phyloP scores from a whole-genome alignment of 306 rosid species.

The Vachellia pachyceras region DNA sequence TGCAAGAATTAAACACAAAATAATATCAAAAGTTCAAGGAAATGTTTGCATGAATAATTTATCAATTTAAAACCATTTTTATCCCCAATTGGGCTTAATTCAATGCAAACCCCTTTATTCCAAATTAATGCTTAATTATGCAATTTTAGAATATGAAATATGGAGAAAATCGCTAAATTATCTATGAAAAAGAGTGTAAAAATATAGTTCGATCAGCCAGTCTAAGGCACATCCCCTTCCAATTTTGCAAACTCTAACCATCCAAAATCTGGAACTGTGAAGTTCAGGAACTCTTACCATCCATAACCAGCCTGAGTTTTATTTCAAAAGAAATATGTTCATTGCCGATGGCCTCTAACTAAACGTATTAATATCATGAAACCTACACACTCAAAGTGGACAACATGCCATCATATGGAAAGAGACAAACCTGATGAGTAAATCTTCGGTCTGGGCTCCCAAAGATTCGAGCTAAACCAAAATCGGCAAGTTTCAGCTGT shows the following conservation, averaged over 20 bases:
- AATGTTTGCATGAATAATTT: too few relatives aligned
- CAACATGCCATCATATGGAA: constrained; percentile 22
- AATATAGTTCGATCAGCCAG: too few relatives aligned
- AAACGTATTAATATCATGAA: neutral
- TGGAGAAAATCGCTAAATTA: too few relatives aligned
- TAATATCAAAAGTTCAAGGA: too few relatives aligned
- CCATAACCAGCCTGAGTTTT: constrained; percentile 13
- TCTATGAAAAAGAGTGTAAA: too few relatives aligned
- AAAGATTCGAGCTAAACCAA: constrained; percentile 94
- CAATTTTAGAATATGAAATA: too few relatives aligned
- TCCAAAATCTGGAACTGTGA: constrained; percentile 15
- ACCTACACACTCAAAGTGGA: constrained; percentile 15
- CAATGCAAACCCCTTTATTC: too few relatives aligned
- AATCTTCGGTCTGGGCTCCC: constrained; percentile 96
- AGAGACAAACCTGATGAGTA: constrained; percentile 83
- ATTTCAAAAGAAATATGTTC: constrained; percentile 25
- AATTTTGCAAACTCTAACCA: constrained; percentile 19
- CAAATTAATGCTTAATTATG: too few relatives aligned
- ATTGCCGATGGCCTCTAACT: constrained; percentile 22
- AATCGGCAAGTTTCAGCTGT: constrained; percentile 94
- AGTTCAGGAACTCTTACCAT: constrained; percentile 18
- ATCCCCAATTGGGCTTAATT: too few relatives aligned
- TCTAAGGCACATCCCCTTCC: constrained; percentile 16
- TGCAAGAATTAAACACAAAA: too few relatives aligned
- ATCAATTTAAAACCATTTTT: too few relatives aligned